Conservation (phyloP, 257 asterid genomes). For the Cinchona pubescens region DNA sequence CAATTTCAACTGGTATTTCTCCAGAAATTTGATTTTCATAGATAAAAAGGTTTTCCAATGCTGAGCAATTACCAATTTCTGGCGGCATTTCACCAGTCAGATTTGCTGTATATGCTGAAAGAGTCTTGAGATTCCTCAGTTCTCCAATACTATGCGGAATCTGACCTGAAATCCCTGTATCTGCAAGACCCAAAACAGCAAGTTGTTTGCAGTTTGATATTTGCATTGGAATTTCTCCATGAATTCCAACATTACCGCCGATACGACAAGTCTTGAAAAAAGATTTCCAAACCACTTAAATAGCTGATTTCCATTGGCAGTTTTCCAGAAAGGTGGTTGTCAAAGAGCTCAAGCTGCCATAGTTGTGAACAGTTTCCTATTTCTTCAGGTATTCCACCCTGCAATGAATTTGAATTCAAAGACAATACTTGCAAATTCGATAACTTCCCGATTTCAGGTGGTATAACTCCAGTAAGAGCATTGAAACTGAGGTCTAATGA, state of each 20-base stretch:
- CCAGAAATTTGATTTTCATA: constrained; percentile 66
- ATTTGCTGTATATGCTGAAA: constrained; percentile 60
- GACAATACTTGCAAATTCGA: constrained; percentile 41
- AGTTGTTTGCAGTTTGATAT: constrained; percentile 55
- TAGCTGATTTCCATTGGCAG: constrained; percentile 49
- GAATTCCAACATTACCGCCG: constrained; percentile 53
- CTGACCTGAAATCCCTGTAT: constrained; percentile 56
- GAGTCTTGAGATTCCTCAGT: constrained; percentile 55
- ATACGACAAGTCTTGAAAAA: too few relatives aligned
- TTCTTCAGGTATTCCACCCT: constrained; percentile 52
- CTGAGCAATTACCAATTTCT: constrained; percentile 54
- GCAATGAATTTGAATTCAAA: constrained; percentile 44
- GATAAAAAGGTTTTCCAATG: constrained; percentile 50
- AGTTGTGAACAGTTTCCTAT: constrained; percentile 53
- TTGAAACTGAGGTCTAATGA: constrained; percentile 62
- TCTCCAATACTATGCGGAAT: constrained; percentile 52
- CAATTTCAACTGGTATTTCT: constrained; percentile 51
- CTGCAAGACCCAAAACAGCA: constrained; percentile 56
- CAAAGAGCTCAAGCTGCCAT: constrained; percentile 53
- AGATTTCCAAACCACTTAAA: constrained; percentile 41
- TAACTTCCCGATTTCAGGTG: constrained; percentile 49
- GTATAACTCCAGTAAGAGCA: constrained; percentile 50
- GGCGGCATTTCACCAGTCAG: constrained; percentile 57
- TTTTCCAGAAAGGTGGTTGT: constrained; percentile 48
- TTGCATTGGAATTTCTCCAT: constrained; percentile 58